Evolutionary conservation across 345 rosid species (phyloP), one percentile per base, ranked within the genome.

Genomic region (Carallia pectinifolia): DNA sequence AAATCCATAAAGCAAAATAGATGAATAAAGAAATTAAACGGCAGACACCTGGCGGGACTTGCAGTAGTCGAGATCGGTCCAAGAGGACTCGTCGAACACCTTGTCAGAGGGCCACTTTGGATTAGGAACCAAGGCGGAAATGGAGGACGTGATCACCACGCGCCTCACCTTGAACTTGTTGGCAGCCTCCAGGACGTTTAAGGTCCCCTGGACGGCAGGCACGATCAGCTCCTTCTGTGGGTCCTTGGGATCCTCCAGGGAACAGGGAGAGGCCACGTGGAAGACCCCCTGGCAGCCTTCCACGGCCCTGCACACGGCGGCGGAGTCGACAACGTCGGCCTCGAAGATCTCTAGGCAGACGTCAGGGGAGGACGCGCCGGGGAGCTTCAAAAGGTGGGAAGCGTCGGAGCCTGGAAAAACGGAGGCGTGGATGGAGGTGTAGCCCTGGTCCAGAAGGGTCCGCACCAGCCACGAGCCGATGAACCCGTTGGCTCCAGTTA

Each of bases 231-330:
- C 96, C 65, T 37, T 79, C 62, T 88, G 78, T 0, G 96, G 92
- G 76, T 92, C 76, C 6, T 64, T 36, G n/a, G 91, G 89, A 54
- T 80, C 87, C 67, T 88, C 92, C 58, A 92, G 83, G n/a, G 80
- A 80, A 52, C 96, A 90, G 40, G 95, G 96, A 10, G 98, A 92
- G 0, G 98, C 96, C 78, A 92, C 91, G 75, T 90, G 96, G 88
- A 92, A 92, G 2, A 90, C 88, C 23, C 96, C 96, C 4, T 47
- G n/a, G 80, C 92, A 92, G 37, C 96, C 92, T 30, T 84, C 79
- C 8, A 92, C 80, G 2, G 96, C 92, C 70, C 69, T 78, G 37
- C 68, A 54, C 23, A 92, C 39, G 33, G 97, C 93, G 48, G 44
- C 71, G 64, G 62, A 31, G 78, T 92, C 96, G 53, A 90, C 67